phyloP scores from a whole-genome alignment of 495 filamentous ascomycete genomes.

The Neurospora pannonica region DNA sequence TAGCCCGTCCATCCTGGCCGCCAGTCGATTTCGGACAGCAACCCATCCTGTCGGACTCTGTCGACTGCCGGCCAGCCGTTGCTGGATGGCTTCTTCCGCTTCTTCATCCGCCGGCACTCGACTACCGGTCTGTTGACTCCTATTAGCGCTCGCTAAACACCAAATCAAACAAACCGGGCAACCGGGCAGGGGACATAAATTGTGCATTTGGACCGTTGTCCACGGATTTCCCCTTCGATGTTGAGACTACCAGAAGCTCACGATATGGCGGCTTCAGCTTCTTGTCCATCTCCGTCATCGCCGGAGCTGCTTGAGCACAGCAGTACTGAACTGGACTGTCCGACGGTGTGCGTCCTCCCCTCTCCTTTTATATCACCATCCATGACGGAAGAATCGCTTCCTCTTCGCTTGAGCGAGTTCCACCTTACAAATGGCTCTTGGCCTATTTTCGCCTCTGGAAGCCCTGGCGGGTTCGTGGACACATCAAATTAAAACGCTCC shows the following conservation, averaged over 20 bases:
- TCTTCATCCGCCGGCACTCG: neutral
- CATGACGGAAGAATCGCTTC: neutral
- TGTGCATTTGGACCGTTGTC: neutral
- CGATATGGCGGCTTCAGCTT: neutral
- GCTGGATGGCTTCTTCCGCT: neutral
- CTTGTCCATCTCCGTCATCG: neutral
- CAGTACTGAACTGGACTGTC: neutral
- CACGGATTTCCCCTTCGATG: neutral
- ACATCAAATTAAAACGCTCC: neutral
- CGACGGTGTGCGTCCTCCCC: neutral
- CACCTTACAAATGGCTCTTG: neutral
- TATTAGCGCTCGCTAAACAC: neutral
- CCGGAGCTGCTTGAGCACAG: neutral
- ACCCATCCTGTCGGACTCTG: neutral
- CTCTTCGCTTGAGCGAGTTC: neutral
- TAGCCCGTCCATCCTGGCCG: neutral
- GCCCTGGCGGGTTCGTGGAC: neutral
- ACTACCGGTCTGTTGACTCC: neutral
- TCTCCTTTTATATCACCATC: neutral
- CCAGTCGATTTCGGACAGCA: neutral
- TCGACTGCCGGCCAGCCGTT: neutral
- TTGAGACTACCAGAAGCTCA: neutral
- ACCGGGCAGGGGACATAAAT: neutral
- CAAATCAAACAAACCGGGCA: neutral
- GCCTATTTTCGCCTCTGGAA: neutral